A percentile compares a stretch with the other conserved stretches of the same genome.
phyloP scores from a whole-genome alignment of 768 basidiomycete genomes.

The Amanita pallidorosea region DNA sequence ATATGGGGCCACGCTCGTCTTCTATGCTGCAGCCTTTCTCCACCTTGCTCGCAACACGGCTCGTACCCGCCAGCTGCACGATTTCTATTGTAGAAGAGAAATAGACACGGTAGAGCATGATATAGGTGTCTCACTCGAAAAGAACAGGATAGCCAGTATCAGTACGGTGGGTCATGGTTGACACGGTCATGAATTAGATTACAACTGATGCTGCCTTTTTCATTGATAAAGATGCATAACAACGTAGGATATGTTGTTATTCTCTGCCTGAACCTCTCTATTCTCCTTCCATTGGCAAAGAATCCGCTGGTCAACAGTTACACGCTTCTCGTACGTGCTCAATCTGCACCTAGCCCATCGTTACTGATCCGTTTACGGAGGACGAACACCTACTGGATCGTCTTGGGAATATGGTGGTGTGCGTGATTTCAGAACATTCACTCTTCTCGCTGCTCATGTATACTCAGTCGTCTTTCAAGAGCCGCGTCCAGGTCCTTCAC shows the following conservation, averaged over 20 bases:
- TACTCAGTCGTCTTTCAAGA: slow-evolving; percentile 68
- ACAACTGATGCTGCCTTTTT: background rate
- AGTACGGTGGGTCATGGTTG: slow-evolving; percentile 47
- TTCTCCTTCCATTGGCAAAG: slow-evolving; percentile 50
- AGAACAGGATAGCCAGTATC: slow-evolving; percentile 79
- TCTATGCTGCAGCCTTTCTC: slow-evolving; percentile 72
- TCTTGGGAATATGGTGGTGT: slow-evolving; percentile 87
- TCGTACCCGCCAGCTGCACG: slow-evolving; percentile 43
- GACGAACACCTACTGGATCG: slow-evolving; percentile 66
- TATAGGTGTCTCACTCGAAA: slow-evolving; percentile 66
- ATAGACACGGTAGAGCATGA: slow-evolving; percentile 57
- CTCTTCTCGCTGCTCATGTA: background rate
- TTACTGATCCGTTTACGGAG: slow-evolving; percentile 19
- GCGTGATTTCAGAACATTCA: slow-evolving; percentile 14
- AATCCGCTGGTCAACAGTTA: slow-evolving; percentile 68
- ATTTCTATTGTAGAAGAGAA: slow-evolving; percentile 48
- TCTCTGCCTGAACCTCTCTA: slow-evolving; percentile 54
- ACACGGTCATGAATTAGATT: background rate
- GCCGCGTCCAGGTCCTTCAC: slow-evolving; percentile 68
- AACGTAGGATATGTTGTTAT: slow-evolving; percentile 67
- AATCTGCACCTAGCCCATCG: background rate
- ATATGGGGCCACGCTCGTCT: slow-evolving; percentile 74
- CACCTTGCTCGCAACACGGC: slow-evolving; percentile 71
- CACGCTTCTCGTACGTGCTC: slow-evolving; percentile 52
- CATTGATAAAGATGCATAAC: slow-evolving; percentile 45